Evolutionary conservation across 768 basidiomycete species (phyloP).

Genomic region (Sistotremastrum niveocremeum): DNA sequence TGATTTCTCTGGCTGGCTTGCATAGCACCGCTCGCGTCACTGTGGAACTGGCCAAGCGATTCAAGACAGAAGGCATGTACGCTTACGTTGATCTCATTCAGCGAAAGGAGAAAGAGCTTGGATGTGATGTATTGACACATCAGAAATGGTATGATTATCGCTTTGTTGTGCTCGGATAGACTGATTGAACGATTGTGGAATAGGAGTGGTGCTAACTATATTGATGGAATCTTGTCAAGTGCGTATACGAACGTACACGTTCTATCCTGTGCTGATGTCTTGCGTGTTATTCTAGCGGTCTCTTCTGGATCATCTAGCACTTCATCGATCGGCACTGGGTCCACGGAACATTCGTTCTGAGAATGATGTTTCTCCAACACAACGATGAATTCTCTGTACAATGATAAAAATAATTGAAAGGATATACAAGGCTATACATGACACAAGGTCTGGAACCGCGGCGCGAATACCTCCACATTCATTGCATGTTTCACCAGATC

Average conservation of each 20-base stretch:
- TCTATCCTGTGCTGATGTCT: not conserved
- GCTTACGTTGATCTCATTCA: slow-evolving; percentile 87
- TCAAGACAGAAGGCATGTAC: slow-evolving; percentile 82
- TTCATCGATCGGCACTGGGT: slow-evolving; percentile 70
- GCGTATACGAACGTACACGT: slow-evolving; percentile 1
- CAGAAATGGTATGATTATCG: slow-evolving; percentile 68
- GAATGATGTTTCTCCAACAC: not conserved
- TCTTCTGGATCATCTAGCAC: slow-evolving; percentile 85
- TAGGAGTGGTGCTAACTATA: slow-evolving; percentile 86
- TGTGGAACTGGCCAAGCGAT: slow-evolving; percentile 67
- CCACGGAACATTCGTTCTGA: slow-evolving; percentile 78
- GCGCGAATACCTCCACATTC: too few species aligned
- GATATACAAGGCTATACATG: not conserved
- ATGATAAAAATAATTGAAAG: not conserved
- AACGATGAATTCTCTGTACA: not conserved
- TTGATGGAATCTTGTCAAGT: slow-evolving; percentile 71
- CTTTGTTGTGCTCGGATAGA: not conserved
- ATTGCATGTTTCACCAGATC: too few species aligned
- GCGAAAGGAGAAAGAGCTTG: slow-evolving; percentile 75
- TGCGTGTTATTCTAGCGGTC: slow-evolving; percentile 25
- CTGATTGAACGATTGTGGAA: slow-evolving; percentile 1
- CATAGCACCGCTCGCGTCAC: slow-evolving; percentile 73
- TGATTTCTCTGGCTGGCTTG: slow-evolving; percentile 82
- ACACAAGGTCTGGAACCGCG: too few species aligned
- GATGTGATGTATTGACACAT: slow-evolving; percentile 83